Evolutionary conservation across 2,329 filamentous ascomycete genomes (phyloP), one percentile per base, ranked within the genome.

Genomic region (Sordariomycetes sp.): DNA sequence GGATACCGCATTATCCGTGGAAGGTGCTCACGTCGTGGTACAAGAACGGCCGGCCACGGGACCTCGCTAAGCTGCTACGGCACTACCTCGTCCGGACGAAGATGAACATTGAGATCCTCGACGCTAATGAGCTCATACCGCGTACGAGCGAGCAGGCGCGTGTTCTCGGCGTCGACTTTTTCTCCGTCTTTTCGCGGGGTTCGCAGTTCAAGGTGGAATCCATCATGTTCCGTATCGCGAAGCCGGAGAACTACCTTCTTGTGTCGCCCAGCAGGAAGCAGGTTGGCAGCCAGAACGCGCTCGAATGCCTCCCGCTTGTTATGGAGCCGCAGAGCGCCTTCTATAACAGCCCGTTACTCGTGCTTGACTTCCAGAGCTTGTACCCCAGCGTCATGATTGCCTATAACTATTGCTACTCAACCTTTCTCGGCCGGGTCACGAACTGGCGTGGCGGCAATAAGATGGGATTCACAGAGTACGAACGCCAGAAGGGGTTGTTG

Each of bases 151-250:
- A 99, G 69, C 94, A 99, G 69, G 94, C 94, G 10, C 85, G 94
- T 12, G 75, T 99, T 12, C 78, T 99, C 2, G 94, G 94, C 0
- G 87, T 97, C 0, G 94, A 99, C 70, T 99, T 99, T 73, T 96
- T 92, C 68, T 95, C 91, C 0, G 94, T 99, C 57, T 94, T 96
- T 65, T 92, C 89, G 6, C 82, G 94, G 57, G 94, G 94, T 17
- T 97, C 91, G 0, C 94, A 99, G 67, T 97, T 95, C 79, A 99
- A 99, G 69, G 94, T 99, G 48, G 94, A 99, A 71, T 96, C 92
- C 1, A 85, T 96, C 64, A 97, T 99, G 94, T 96, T 97, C 65
- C 84, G 94, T 51, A 96, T 99, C 63, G 92, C 94, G 51, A 99
- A 99, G 68, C 91, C 94, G 0, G 94, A 99, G 68, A 96, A 94